Percentiles rank a stretch among this genome's conserved stretches.
These are phyloP conservation scores for Pistacia atlantica DNA, from an alignment of 345 rosid species.

Conservation along the genomic window DNA sequence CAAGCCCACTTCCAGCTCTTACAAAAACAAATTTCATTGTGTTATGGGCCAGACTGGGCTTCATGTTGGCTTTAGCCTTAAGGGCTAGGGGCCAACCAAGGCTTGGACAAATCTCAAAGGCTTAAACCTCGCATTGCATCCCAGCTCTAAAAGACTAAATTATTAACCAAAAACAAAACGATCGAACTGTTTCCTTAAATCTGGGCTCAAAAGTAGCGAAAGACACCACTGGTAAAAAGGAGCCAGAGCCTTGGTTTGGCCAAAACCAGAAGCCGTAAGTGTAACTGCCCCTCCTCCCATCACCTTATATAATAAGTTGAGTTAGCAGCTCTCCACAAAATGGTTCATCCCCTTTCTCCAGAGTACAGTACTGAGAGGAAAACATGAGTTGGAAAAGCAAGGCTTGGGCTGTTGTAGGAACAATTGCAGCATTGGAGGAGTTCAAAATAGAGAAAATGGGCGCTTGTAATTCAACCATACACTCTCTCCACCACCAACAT, in stretches of 20 bases:
- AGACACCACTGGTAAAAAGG: constrained; percentile 9
- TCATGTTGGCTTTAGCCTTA: no score
- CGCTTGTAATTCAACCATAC: constrained; percentile 1
- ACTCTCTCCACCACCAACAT: constrained; percentile 10
- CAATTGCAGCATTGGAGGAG: constrained; percentile 23
- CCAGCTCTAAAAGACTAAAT: background rate
- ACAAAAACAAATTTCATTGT: background rate
- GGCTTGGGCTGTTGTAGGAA: constrained; percentile 25
- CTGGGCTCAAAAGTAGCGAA: constrained; percentile 7
- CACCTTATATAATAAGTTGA: no score
- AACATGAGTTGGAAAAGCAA: constrained; percentile 20
- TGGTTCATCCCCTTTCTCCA: background rate
- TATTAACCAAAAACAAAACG: background rate
- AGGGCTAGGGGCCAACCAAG: background rate
- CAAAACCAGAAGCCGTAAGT: constrained; percentile 21
- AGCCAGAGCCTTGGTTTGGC: constrained; percentile 13
- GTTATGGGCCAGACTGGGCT: background rate
- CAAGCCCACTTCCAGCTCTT: no score
- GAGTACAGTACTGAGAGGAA: background rate
- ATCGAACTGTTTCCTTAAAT: constrained; percentile 5
- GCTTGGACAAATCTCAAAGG: no score
- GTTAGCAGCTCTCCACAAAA: background rate
- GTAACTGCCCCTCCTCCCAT: constrained; percentile 10
- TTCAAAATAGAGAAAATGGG: constrained; percentile 6
- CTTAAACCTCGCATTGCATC: background rate